Evolutionary conservation across 2,329 filamentous ascomycete genomes (phyloP).

Genomic region (Fusarium paranaense): DNA sequence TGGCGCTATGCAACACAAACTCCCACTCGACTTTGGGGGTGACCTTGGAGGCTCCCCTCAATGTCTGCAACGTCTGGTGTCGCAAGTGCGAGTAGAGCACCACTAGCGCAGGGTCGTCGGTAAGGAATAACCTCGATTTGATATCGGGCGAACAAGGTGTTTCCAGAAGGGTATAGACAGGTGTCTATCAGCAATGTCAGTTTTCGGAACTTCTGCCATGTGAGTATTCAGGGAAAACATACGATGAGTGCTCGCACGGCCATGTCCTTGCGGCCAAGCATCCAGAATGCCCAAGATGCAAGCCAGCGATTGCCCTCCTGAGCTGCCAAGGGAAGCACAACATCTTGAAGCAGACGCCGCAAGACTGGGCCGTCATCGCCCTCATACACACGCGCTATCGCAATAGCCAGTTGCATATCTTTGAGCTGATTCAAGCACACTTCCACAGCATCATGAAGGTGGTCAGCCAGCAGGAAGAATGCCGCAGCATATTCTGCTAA

Average conservation of each 20-base stretch:
- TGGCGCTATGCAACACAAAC: slow-evolving; percentile 87
- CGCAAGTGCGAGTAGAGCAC: slow-evolving; percentile 89
- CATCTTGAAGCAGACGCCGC: slow-evolving; percentile 79
- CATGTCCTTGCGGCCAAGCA: slow-evolving; percentile 84
- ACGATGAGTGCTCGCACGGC: slow-evolving; percentile 87
- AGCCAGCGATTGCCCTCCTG: slow-evolving; percentile 91
- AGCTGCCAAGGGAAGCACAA: slow-evolving; percentile 81
- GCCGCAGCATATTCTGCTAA: slow-evolving; percentile 88
- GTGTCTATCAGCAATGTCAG: slow-evolving; percentile 65
- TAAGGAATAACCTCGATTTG: slow-evolving; percentile 82
- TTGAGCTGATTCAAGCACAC: slow-evolving; percentile 88
- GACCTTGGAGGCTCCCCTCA: slow-evolving; percentile 86
- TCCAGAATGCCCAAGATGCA: slow-evolving; percentile 95
- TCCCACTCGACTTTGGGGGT: slow-evolving; percentile 85
- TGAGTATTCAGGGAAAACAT: slow-evolving; percentile 49
- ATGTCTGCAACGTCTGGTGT: slow-evolving; percentile 82
- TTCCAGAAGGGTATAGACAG: slow-evolving; percentile 79
- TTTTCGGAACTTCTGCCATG: not conserved
- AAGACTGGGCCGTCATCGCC: slow-evolving; percentile 84
- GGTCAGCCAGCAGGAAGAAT: slow-evolving; percentile 92
- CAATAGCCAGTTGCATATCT: slow-evolving; percentile 90
- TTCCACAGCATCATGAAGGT: slow-evolving; percentile 84
- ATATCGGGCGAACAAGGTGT: slow-evolving; percentile 76
- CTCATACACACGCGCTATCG: slow-evolving; percentile 88
- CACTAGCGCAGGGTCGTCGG: slow-evolving; percentile 90